A percentile compares a stretch with the other conserved stretches of the same genome.
Conservation (phyloP, 805 yeast species). For the Ogataea pilisensis region DNA sequence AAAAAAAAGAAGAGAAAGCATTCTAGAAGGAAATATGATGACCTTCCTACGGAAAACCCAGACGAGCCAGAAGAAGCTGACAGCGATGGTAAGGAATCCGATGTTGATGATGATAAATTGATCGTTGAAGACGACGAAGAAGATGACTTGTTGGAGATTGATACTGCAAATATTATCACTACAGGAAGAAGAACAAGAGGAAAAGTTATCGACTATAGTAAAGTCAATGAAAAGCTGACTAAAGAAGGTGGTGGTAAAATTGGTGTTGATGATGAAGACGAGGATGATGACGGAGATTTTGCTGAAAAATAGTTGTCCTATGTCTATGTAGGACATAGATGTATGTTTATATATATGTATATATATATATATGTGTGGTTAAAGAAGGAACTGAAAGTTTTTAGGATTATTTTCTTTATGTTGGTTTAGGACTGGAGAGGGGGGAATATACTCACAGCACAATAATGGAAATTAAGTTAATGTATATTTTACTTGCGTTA, state of each 20-base stretch:
- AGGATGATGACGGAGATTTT: conserved; percentile 48
- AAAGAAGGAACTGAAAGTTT: no score
- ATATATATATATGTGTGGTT: no score
- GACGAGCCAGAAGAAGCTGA: conserved; percentile 35
- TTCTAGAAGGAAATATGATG: conserved; percentile 21
- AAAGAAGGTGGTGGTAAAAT: conserved; percentile 46
- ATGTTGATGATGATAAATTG: conserved; percentile 47
- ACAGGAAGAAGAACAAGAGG: conserved; percentile 89
- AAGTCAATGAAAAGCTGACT: conserved; percentile 71
- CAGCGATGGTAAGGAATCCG: conserved; percentile 33
- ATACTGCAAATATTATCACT: conserved; percentile 77
- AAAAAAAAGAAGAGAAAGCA: conserved; percentile 24
- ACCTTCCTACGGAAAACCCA: conserved; percentile 16
- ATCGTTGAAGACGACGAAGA: conserved; percentile 62
- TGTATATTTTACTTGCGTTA: no score
- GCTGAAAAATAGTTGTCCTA: conserved; percentile 1
- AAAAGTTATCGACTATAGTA: conserved; percentile 75
- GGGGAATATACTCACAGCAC: no score
- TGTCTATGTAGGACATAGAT: neutral
- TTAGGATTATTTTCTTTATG: no score
- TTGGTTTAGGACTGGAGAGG: no score
- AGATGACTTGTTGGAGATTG: conserved; percentile 77
- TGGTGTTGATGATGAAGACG: conserved; percentile 40
- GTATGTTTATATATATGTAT: neutral
- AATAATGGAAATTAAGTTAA: no score